Base-by-base conservation (phyloP, 2,329 filamentous ascomycete species). In the Hypoxylon sp. region DNA sequence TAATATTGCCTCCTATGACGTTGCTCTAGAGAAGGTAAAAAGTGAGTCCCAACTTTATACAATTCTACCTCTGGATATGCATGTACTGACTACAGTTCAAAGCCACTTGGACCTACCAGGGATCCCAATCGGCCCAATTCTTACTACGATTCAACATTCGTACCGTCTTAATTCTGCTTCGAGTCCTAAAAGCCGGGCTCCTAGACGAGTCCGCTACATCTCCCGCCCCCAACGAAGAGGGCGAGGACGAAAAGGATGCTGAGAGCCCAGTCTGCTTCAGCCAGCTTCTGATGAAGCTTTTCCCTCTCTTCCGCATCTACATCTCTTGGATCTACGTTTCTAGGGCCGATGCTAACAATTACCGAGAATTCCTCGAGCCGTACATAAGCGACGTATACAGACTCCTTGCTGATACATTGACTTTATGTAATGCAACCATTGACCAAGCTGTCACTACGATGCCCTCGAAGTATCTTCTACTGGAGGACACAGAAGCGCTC, bases 1-100 rank as follows among this genome's bases (percentile, higher is more conserved):
- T 73, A 98, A 97, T 75, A 92, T 98, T 69, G 90, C 93, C 5
- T 93, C 95, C 6, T 93, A 96, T 78, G 88, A 91, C 71, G 86
- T 93, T 76, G 91, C 93, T 48, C 85, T 85, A 31, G 82, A 87
- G 25, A 88, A 87, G 73, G 85, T 90, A 68, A 82, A 85, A 78
- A 82, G 90, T 90, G 83, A 67, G 82, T 79, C 25, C 22, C 8
- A 2, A 17, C n/a, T 22, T 6, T 7, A 14, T 57, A n/a, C 37
- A 54, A 13, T 3, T 37, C 10, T 2, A n/a, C 13, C 33, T 17
- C 31, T 31, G 22, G 11, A 30, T 35, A 57, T 61, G 62, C 46
- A 10, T 44, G 64, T 49, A 70, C 72, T 73, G 61, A 75, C 54
- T 17, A 51, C 27, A 31, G 17, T 53, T 10, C 59, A 57, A 67